Evolutionary conservation across 495 filamentous ascomycete genomes (phyloP).

Genomic region (Penicillium nucicola): DNA sequence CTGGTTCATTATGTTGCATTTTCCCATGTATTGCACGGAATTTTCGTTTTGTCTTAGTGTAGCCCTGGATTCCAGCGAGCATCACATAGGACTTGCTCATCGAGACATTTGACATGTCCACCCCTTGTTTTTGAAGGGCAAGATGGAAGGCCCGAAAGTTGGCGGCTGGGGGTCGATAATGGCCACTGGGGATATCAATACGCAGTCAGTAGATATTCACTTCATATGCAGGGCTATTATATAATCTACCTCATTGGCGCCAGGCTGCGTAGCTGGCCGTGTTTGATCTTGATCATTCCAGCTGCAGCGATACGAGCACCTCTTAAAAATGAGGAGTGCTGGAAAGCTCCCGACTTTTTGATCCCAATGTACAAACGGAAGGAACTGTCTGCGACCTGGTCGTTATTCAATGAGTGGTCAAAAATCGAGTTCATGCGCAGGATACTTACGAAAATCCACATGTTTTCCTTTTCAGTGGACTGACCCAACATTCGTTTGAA

Average conservation of each 20-base stretch:
- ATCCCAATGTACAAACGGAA: conserved; percentile 89
- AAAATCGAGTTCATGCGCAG: neutral
- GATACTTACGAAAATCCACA: conserved; percentile 76
- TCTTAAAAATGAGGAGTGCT: conserved; percentile 85
- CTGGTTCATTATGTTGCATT: conserved; percentile 6
- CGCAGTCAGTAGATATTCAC: conserved; percentile 25
- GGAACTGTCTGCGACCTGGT: conserved; percentile 63
- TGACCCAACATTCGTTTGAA: conserved; percentile 70
- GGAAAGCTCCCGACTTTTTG: conserved; percentile 84
- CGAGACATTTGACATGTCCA: conserved; percentile 73
- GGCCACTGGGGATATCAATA: conserved; percentile 54
- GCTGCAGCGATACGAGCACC: conserved; percentile 78
- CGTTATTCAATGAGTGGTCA: neutral
- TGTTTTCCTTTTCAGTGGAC: conserved; percentile 70
- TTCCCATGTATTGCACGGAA: conserved; percentile 46
- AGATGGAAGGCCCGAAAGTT: conserved; percentile 82
- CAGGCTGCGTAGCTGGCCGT: conserved; percentile 64
- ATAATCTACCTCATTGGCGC: conserved; percentile 36
- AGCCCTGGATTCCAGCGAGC: conserved; percentile 78
- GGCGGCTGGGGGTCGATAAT: conserved; percentile 77
- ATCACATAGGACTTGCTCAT: conserved; percentile 81
- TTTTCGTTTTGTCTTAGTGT: conserved; percentile 59
- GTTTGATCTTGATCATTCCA: conserved; percentile 78
- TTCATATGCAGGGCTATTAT: neutral
- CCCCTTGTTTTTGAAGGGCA: conserved; percentile 66